Base-by-base conservation (phyloP, 208 protist species). In the Wallacemonas rigidus region DNA sequence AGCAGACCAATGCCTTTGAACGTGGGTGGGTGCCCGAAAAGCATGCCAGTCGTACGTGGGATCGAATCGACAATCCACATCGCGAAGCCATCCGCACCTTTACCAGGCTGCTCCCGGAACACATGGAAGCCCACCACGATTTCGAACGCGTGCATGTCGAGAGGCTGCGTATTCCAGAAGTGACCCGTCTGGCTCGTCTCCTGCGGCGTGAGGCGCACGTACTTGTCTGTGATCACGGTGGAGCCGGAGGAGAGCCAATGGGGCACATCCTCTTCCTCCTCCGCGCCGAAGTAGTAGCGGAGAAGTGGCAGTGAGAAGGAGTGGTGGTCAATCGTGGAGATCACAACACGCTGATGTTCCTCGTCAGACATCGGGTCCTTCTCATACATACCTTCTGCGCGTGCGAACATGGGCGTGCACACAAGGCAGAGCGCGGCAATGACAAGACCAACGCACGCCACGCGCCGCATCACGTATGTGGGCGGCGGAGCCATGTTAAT, bases 1-100 rank as follows among this genome's bases (percentile, higher is more conserved):
- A 97, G 38, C 50, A 97, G 77, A 14, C 86, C 93, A 43, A 95
- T 68, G 55, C 93, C 93, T 17, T 82, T 76, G 69, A 97, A 97
- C 17, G 77, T 74, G 51, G 61, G 38, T 2, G 87, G 73, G 15
- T 82, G 83, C 9, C 91, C 91, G 67, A 92, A 85, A 14, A 97
- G 12, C 0, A 77, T 68, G n/a, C 91, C 88, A n/a, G 81, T 80
- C n/a, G 43, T 40, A 54, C 38, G 67, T 3, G 79, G 80, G 2
- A 58, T 47, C 11, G 51, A 44, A 44, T 80, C 74, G 12, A 83
- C 85, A 43, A 96, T 70, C 91, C 93, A 97, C 47, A 97, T 26
- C 15, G 81, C 91, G 41, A 97, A 77, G 0, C 93, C 93, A 68
- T 97, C 93, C 7, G 86, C 90, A 26, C 77, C 85, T 15, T 62